These are phyloP conservation scores for Astrocystis sublimbata DNA, from an alignment of 495 filamentous ascomycete genomes.

Conservation along the genomic window DNA sequence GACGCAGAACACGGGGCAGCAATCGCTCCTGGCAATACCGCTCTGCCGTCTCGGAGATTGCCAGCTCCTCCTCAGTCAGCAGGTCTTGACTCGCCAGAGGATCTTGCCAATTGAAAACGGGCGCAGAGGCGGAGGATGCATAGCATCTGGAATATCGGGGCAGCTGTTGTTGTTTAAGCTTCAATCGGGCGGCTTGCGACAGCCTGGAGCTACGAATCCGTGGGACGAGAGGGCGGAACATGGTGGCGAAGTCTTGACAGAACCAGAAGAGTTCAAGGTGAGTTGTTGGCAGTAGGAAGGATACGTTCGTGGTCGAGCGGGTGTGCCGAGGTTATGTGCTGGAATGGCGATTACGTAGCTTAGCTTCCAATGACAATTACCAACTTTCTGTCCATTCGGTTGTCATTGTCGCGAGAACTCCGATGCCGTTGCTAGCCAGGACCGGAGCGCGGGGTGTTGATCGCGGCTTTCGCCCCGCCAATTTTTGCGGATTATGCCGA, in stretches of 20 bases:
- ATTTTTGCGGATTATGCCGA: no score
- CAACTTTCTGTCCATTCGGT: no score
- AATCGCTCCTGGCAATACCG: slow-evolving; percentile 90
- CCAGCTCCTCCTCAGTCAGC: slow-evolving; percentile 85
- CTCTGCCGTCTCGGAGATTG: slow-evolving; percentile 83
- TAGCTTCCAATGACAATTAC: no score
- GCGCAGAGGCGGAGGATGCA: slow-evolving; percentile 34
- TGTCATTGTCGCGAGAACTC: slow-evolving; percentile 13
- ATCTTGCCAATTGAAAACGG: slow-evolving; percentile 87
- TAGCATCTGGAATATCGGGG: slow-evolving; percentile 30
- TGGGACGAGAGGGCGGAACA: slow-evolving; percentile 28
- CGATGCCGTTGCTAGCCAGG: not conserved
- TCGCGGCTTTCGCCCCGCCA: no score
- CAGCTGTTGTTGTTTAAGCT: slow-evolving; percentile 7
- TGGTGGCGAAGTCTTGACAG: slow-evolving; percentile 5
- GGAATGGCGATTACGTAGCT: no score
- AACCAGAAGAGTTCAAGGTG: not conserved
- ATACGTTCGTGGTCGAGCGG: not conserved
- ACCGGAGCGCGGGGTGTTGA: no score
- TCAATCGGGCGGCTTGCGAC: slow-evolving; percentile 6
- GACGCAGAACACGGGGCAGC: slow-evolving; percentile 84
- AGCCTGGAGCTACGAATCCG: slow-evolving; percentile 10
- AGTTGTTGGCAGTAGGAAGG: not conserved
- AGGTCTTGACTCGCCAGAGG: slow-evolving; percentile 72
- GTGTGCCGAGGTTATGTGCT: slow-evolving; percentile 11